These are phyloP conservation scores for Gossypium rotundifolium DNA, from an alignment of 345 rosid genomes.

Conservation along the genomic window DNA sequence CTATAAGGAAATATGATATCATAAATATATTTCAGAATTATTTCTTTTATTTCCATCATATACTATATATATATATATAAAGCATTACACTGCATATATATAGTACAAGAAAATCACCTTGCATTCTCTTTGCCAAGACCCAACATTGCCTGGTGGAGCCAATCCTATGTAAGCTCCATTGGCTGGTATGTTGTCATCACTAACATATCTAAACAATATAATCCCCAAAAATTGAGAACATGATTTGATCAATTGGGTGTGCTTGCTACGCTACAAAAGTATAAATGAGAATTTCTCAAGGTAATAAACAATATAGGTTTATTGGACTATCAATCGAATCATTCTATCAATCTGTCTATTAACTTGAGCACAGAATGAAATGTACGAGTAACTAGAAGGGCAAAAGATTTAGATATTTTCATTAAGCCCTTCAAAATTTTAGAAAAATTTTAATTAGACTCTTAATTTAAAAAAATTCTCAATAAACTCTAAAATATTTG, in stretches of 20 bases:
- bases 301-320: too few relatives aligned
- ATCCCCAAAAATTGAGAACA: not conserved
- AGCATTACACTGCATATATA: too few relatives aligned
- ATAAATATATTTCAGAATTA: not conserved
- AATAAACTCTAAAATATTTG: too few relatives aligned
- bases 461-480: too few relatives aligned
- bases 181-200: constrained; percentile 32
- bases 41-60: not conserved
- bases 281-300: too few relatives aligned
- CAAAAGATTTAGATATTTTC: too few relatives aligned
- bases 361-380: too few relatives aligned
- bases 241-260: not conserved
- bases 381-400: too few relatives aligned
- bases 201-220: constrained; percentile 25
- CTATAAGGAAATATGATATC: constrained; percentile 18
- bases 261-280: not conserved
- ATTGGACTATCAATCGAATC: too few relatives aligned
- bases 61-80: not conserved
- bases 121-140: constrained; percentile 71
- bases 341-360: too few relatives aligned
- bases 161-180: constrained; percentile 54
- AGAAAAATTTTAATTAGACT: too few relatives aligned
- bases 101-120: constrained; percentile 28
- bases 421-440: too few relatives aligned
- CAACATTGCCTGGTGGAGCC: constrained; percentile 51